Conservation (phyloP, 352 stramenopile species). For the Elongisporangium undulatum region DNA sequence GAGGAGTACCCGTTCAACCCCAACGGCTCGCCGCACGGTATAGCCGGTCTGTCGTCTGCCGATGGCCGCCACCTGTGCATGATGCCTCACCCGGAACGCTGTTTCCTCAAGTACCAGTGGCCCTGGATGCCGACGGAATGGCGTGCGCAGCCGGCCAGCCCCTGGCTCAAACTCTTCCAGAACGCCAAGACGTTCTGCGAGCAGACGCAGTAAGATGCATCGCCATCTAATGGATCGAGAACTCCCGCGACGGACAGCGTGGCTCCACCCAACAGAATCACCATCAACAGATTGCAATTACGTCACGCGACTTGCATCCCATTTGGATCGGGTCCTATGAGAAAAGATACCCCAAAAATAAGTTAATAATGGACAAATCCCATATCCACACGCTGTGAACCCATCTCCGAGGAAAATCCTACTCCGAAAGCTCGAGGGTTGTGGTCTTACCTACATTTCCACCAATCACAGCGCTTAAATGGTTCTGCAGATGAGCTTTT, state of each 20-base stretch:
- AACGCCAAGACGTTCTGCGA: constrained; percentile 98
- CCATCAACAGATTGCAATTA: background rate
- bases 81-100: constrained; percentile 99
- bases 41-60: constrained; percentile 95
- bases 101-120: constrained; percentile 98
- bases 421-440: too few relatives aligned
- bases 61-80: constrained; percentile 98
- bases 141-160: constrained; percentile 75
- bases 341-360: background rate
- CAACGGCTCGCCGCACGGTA: constrained; percentile 96
- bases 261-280: background rate
- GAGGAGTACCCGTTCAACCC: constrained; percentile 99
- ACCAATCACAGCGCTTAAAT: too few relatives aligned
- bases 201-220: constrained; percentile 28
- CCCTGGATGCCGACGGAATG: constrained; percentile 91
- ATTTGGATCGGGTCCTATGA: too few relatives aligned
- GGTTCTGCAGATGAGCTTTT: too few relatives aligned
- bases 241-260: background rate
- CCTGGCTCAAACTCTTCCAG: constrained; percentile 98
- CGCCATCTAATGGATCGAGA: background rate
- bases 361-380: background rate
- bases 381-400: background rate
- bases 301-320: background rate
- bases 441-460: too few relatives aligned
- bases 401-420: background rate